These are phyloP conservation scores for Pichia sp. DNA, from an alignment of 1,139 yeast species.

Conservation along the genomic window DNA sequence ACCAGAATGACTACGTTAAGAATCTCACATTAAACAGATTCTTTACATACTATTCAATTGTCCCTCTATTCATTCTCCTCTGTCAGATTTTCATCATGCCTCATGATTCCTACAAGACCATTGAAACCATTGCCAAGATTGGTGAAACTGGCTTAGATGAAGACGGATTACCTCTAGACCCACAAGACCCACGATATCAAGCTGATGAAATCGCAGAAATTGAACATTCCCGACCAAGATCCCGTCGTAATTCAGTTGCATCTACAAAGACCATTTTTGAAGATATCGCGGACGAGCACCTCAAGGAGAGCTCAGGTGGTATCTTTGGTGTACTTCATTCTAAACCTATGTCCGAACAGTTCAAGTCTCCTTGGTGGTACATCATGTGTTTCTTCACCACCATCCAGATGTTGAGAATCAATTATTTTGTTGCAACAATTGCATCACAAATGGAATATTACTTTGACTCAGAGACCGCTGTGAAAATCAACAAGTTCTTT, in stretches of 20 bases:
- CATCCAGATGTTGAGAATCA: slow-evolving; percentile 83
- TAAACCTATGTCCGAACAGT: slow-evolving; percentile 50
- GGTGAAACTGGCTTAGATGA: slow-evolving; percentile 69
- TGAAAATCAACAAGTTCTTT: slow-evolving; percentile 60
- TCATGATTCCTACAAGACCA: slow-evolving; percentile 59
- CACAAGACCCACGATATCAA: slow-evolving; percentile 31
- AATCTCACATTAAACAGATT: slow-evolving; percentile 40
- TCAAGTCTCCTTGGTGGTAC: slow-evolving; percentile 69
- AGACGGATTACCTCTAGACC: slow-evolving; percentile 42
- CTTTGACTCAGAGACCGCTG: slow-evolving; percentile 46
- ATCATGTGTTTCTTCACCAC: slow-evolving; percentile 74
- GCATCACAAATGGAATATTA: slow-evolving; percentile 70
- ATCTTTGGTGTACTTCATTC: slow-evolving; percentile 84
- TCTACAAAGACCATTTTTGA: slow-evolving; percentile 53
- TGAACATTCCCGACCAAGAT: slow-evolving; percentile 10
- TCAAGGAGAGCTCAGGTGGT: slow-evolving; percentile 57
- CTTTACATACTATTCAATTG: slow-evolving; percentile 57
- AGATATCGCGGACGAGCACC: slow-evolving; percentile 51
- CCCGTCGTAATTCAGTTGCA: slow-evolving; percentile 22
- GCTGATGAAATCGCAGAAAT: slow-evolving; percentile 26
- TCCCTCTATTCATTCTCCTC: slow-evolving; percentile 65
- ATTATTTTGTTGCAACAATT: slow-evolving; percentile 86
- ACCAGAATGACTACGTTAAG: slow-evolving; percentile 36
- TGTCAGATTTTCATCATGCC: slow-evolving; percentile 84
- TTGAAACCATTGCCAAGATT: slow-evolving; percentile 58